Evolutionary conservation across 495 filamentous ascomycete genomes (phyloP).

Genomic region (Aspergillus bertholletiae): DNA sequence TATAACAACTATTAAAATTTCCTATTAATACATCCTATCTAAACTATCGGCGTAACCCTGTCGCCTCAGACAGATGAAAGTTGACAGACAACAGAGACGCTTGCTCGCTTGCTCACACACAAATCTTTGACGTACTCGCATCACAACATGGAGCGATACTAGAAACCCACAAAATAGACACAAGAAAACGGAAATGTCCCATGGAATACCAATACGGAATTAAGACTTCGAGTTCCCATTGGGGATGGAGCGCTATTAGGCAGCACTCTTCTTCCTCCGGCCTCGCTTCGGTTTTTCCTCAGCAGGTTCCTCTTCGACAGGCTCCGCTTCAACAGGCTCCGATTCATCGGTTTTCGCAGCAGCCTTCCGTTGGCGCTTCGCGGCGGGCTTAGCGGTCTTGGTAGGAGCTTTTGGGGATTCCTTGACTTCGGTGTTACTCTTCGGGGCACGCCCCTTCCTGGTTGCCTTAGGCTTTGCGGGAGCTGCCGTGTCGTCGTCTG

Average conservation of each 20-base stretch:
- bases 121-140: background rate
- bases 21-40: background rate
- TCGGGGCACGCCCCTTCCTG: constrained; percentile 14
- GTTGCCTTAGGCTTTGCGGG: background rate
- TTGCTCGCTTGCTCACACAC: background rate
- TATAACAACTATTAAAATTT: background rate
- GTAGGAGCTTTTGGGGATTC: background rate
- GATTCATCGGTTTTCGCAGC: constrained; percentile 7
- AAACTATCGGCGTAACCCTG: background rate
- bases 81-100: background rate
- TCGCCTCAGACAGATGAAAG: background rate
- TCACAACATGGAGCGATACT: background rate
- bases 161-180: background rate
- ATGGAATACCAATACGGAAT: background rate
- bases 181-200: background rate
- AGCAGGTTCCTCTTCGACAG: constrained; percentile 4
- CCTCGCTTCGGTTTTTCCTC: constrained; percentile 31
- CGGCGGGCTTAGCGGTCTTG: constrained; percentile 5
- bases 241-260: background rate
- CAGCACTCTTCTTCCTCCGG: constrained; percentile 25
- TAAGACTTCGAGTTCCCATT: no score
- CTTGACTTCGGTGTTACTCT: constrained; percentile 27
- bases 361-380: constrained; percentile 4
- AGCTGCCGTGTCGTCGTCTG: background rate
- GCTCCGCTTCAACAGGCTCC: constrained; percentile 2